phyloP scores from a whole-genome alignment of 805 yeast species.

The Candida maris region DNA sequence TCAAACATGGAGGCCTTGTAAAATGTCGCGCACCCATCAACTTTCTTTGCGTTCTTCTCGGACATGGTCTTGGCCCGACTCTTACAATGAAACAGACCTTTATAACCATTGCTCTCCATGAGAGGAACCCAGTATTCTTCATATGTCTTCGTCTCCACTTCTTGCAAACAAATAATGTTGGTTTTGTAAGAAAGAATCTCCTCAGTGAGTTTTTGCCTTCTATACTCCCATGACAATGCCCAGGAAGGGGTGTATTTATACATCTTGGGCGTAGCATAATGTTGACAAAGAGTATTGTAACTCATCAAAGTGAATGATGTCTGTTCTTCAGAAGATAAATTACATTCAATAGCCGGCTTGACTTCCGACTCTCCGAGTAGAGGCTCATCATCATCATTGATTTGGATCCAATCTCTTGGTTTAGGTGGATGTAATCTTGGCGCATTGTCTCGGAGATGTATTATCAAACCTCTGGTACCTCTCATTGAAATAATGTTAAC shows the following conservation, averaged over 20 bases:
- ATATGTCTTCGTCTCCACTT: slow-evolving; percentile 82
- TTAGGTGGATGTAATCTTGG: slow-evolving; percentile 63
- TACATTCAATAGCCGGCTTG: slow-evolving; percentile 22
- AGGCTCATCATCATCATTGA: slow-evolving; percentile 74
- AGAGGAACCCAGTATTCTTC: slow-evolving; percentile 84
- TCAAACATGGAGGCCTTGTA: slow-evolving; percentile 67
- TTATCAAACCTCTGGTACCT: slow-evolving; percentile 81
- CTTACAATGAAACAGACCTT: slow-evolving; percentile 78
- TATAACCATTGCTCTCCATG: slow-evolving; percentile 70
- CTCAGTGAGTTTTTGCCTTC: slow-evolving; percentile 70
- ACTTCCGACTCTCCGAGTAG: slow-evolving; percentile 26
- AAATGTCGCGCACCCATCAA: slow-evolving; percentile 98
- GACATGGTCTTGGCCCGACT: slow-evolving; percentile 90
- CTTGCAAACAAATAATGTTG: slow-evolving; percentile 90
- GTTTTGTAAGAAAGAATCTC: slow-evolving; percentile 64
- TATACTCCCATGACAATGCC: slow-evolving; percentile 93
- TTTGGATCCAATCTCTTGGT: slow-evolving; percentile 78
- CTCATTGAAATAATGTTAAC: slow-evolving; percentile 69
- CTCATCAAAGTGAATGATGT: slow-evolving; percentile 71
- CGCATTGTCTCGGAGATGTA: slow-evolving; percentile 76
- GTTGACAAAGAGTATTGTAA: slow-evolving; percentile 92
- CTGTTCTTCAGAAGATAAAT: slow-evolving; percentile 28
- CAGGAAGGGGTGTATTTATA: slow-evolving; percentile 95
- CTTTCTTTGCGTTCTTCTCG: slow-evolving; percentile 76
- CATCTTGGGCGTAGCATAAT: slow-evolving; percentile 88